These are phyloP conservation scores for Citrus sp. DNA, from an alignment of 345 rosid genomes.

Conservation along the genomic window DNA sequence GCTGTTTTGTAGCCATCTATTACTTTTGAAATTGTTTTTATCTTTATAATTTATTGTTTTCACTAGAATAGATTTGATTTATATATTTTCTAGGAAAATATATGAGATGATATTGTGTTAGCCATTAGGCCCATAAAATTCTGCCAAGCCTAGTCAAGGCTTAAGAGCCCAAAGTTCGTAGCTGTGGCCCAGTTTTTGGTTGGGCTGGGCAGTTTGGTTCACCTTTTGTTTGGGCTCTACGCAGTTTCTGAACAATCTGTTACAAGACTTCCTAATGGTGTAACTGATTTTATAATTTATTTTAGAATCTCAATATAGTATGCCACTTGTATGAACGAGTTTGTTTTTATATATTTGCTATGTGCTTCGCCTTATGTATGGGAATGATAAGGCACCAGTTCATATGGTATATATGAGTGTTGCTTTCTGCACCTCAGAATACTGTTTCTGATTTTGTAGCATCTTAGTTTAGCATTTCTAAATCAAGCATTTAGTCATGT, in stretches of 20 bases:
- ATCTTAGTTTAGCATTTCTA: not conserved
- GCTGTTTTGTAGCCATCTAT: not conserved
- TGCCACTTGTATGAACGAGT: not conserved
- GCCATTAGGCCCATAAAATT: not conserved
- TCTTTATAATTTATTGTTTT: conserved; percentile 1
- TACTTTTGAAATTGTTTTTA: conserved; percentile 1
- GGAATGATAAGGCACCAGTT: not conserved
- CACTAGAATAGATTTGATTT: not conserved
- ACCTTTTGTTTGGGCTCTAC: not conserved
- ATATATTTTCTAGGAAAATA: not conserved
- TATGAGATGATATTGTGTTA: not conserved
- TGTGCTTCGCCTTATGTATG: not conserved
- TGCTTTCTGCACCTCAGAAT: not conserved
- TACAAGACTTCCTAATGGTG: not conserved
- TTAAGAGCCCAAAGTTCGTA: not conserved
- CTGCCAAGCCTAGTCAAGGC: not conserved
- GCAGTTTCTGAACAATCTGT: not conserved
- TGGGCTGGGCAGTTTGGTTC: not conserved
- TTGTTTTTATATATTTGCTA: not conserved
- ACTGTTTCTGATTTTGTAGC: not conserved
- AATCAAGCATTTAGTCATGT: conserved; percentile 15
- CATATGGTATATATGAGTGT: not conserved
- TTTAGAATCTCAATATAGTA: not conserved
- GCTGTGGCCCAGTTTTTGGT: not conserved
- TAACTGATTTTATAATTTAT: not conserved